Evolutionary conservation across 306 rosid genomes (phyloP), one percentile per base, ranked within the genome.

Genomic region (Acacia melanoxylon): DNA sequence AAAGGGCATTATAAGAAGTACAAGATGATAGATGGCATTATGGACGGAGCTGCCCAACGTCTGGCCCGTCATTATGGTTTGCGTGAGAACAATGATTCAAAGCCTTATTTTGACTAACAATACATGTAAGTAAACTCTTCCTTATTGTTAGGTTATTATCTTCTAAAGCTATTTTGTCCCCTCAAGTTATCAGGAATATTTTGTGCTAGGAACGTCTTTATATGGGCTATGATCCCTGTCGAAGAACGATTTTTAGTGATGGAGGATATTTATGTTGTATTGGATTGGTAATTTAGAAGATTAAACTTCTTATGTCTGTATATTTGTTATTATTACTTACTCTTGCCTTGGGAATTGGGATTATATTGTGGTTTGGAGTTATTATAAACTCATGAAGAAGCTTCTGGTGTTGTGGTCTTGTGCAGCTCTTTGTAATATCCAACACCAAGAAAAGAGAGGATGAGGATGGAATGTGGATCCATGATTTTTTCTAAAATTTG

Each of bases 41-140:
- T 85, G 45, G 89, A 91, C 69, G 88, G 88, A 80, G 80, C 87
- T 70, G 91, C 89, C 66, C 84, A 67, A 31, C 35, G 82, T 56
- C 82, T 91, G 78, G 89, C 92, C 52, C 68, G 20, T 1, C 45
- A 1, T 15, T 88, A 86, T 61, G 13, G 48, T 9, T 9, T 86
- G 56, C 61, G 22, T 15, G 1, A 37, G 71, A 10, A 45, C 1
- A 85, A 85, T 63, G 85, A 85, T 2, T 74, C 77, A 80, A 75
- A 27, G 33, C 48, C 33, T 19, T 20, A 31, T 49, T 73, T 31
- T 17, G 44, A 51, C 63, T 5, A 6, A 25, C 29, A 15, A 6
- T 44, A 6, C 4, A 5, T 45, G 58, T 44, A 27, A 73, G 5
- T 27, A 17, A 17, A 24, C 25, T 49, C 27, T 49, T 7, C 16